A percentile compares a stretch with the other conserved stretches of the same genome.
Evolutionary conservation across 83 land plant species (phyloP).

Genomic region (Thuja plicata): DNA sequence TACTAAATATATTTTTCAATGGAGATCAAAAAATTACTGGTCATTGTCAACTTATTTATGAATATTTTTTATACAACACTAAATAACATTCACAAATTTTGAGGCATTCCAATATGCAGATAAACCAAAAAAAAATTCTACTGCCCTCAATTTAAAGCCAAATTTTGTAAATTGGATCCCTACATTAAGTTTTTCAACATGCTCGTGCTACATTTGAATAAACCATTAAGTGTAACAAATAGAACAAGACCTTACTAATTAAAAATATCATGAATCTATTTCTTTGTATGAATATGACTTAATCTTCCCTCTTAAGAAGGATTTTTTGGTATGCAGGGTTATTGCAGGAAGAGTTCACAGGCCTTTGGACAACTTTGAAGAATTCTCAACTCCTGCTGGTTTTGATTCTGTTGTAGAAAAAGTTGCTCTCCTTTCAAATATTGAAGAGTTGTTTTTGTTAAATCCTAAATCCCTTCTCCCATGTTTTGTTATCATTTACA

Average conservation of each 20-base stretch:
- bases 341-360: conserved; percentile 83
- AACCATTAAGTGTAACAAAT: background rate
- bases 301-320: conserved; percentile 42
- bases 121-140: background rate
- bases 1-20: background rate
- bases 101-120: background rate
- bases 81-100: background rate
- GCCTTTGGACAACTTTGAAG: conserved; percentile 59
- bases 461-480: conserved; percentile 88
- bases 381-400: conserved; percentile 48
- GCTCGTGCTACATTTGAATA: background rate
- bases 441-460: conserved; percentile 78
- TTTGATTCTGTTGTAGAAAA: conserved; percentile 81
- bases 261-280: conserved; percentile 41
- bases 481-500: conserved; percentile 91
- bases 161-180: background rate
- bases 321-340: conserved; percentile 87
- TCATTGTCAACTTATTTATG: background rate
- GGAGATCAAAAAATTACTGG: background rate
- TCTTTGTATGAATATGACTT: conserved; percentile 32
- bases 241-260: background rate
- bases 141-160: background rate
- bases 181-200: background rate
- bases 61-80: background rate
- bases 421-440: conserved; percentile 65